Conservation (phyloP, 2,329 filamentous ascomycete genomes). For the Herpotrichia juniperi region DNA sequence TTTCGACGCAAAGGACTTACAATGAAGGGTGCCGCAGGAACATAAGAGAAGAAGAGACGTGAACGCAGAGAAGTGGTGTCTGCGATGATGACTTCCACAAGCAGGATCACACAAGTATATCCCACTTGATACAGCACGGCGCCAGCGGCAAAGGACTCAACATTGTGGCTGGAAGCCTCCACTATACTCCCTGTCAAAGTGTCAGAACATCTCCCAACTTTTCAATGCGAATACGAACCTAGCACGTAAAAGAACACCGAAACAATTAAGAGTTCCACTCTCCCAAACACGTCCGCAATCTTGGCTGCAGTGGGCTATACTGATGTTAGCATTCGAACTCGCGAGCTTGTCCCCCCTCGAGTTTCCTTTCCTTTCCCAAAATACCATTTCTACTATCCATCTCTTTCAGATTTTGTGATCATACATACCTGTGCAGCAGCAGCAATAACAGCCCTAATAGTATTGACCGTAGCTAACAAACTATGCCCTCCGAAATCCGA, state of each 20-base stretch:
- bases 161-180: constrained; percentile 57
- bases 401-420: too few species aligned
- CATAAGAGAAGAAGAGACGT: constrained; percentile 69
- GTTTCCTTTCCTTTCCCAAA: too few species aligned
- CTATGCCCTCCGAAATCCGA: constrained; percentile 60
- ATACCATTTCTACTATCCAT: too few species aligned
- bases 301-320: constrained; percentile 63
- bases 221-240: constrained; percentile 26
- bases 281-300: constrained; percentile 66
- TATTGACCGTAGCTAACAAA: constrained; percentile 63
- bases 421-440: constrained; percentile 56
- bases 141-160: constrained; percentile 62
- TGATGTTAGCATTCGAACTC: background rate
- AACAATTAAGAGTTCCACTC: constrained; percentile 63
- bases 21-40: constrained; percentile 65
- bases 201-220: constrained; percentile 9
- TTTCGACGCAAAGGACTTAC: constrained; percentile 22
- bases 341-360: background rate
- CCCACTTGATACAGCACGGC: constrained; percentile 65
- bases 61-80: constrained; percentile 68
- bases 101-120: constrained; percentile 65
- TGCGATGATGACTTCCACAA: constrained; percentile 69
- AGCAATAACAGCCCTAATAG: constrained; percentile 64
- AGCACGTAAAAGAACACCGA: constrained; percentile 63
- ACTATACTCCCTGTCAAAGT: constrained; percentile 52